Conservation (phyloP, 306 rosid species). For the Ormosia emarginata region DNA sequence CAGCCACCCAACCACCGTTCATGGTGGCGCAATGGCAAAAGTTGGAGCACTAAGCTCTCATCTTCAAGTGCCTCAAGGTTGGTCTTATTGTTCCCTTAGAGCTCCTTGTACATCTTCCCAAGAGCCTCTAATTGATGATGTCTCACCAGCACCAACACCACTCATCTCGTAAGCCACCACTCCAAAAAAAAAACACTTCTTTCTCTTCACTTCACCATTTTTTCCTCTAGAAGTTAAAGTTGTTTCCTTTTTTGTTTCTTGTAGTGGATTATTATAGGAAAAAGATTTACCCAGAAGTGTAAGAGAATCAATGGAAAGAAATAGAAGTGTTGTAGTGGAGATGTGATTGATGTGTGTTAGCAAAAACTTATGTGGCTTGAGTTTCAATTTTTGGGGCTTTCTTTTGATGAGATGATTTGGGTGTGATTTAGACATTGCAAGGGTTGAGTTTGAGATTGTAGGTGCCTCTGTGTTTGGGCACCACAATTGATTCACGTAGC, state of each 20-base stretch:
- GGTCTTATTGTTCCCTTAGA: constrained; percentile 82
- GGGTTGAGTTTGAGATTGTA: too few relatives aligned
- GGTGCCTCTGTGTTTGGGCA: too few relatives aligned
- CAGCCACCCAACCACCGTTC: constrained; percentile 59
- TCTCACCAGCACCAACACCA: constrained; percentile 34
- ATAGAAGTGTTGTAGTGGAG: too few relatives aligned
- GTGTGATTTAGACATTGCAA: too few relatives aligned
- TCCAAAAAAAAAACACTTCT: not conserved
- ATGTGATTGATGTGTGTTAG: too few relatives aligned
- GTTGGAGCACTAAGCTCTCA: constrained; percentile 85
- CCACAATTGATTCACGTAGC: too few relatives aligned
- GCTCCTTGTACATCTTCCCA: constrained; percentile 74
- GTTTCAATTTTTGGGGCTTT: too few relatives aligned
- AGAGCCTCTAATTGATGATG: constrained; percentile 61
- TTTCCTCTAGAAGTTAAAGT: not conserved
- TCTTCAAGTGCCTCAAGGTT: constrained; percentile 79
- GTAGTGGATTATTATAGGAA: constrained; percentile 77
- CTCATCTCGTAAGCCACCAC: constrained; percentile 54
- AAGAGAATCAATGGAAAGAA: constrained; percentile 89
- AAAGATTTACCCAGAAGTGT: constrained; percentile 90
- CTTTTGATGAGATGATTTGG: too few relatives aligned
- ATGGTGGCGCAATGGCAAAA: constrained; percentile 88
- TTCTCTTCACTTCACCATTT: not conserved
- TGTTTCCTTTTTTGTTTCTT: not conserved
- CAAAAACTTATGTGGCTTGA: too few relatives aligned